Conservation (phyloP, 1,284 basidiomycete genomes). For the Puccinia triticina region DNA sequence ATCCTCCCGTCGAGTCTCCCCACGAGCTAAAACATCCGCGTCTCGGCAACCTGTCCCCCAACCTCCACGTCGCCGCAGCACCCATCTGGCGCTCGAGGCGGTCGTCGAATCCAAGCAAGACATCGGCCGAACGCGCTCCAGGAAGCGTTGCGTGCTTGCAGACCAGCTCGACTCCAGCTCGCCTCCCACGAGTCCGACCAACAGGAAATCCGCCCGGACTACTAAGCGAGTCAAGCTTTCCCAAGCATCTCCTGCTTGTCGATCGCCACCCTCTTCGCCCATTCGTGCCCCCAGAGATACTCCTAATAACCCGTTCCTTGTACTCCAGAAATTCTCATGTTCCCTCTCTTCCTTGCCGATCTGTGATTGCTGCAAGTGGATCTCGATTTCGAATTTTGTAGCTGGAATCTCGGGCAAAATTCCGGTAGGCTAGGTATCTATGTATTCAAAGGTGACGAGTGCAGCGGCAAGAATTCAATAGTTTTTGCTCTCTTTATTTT, state of each 20-base stretch:
- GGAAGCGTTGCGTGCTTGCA: neutral
- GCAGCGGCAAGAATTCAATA: too few relatives aligned
- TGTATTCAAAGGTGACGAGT: too few relatives aligned
- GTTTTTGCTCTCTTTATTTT: too few relatives aligned
- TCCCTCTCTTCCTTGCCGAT: too few relatives aligned
- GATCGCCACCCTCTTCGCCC: neutral
- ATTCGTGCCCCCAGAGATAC: neutral
- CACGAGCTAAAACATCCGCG: conserved; percentile 3
- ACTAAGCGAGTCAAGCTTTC: conserved; percentile 14
- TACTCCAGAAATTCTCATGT: too few relatives aligned
- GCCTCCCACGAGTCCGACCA: conserved; percentile 30
- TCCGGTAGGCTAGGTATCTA: too few relatives aligned
- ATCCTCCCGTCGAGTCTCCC: neutral
- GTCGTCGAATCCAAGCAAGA: conserved; percentile 10
- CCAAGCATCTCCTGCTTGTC: neutral
- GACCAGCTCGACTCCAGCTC: conserved; percentile 8
- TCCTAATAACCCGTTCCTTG: conserved; percentile 33
- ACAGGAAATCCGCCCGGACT: conserved; percentile 5
- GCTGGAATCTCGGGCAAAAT: too few relatives aligned
- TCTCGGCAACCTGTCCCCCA: neutral
- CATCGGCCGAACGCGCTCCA: neutral
- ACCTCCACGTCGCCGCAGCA: neutral
- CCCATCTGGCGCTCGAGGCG: neutral
- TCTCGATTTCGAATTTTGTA: too few relatives aligned
- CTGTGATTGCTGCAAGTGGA: too few relatives aligned